Base-by-base conservation (phyloP, 140 eudicot species). In the Erigeron philadelphicus region DNA sequence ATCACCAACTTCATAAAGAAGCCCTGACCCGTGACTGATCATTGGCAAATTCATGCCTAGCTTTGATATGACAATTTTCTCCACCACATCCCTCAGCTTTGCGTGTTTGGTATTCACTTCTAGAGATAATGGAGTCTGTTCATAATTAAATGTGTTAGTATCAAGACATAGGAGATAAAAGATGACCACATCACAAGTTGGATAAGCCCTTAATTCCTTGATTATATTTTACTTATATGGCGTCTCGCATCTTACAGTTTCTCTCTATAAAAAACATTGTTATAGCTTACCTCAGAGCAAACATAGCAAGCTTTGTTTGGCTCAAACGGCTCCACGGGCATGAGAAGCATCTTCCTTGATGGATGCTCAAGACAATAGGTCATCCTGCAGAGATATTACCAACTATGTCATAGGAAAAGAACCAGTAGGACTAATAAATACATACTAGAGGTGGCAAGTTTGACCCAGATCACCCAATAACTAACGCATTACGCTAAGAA, bases 1-100 rank as follows among this genome's bases (percentile, higher is more conserved):
- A 80, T 93, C 98, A 57, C 98, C 98, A 76, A 89, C 93, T 84
- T 93, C 98, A 70, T 93, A 93, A 7, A 93, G 95, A 74, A 93
- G 96, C 66, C 87, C 78, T 10, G 88, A 59, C 44, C 96, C 98
- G 31, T 84, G 93, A 85, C 87, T 83, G 44, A 93, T 84, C 73
- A 93, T 41, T 40, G 98, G 98, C 66, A 76, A 75, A 79, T 71
- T 83, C 96, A 93, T 89, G 45, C 98, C 98, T 77, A 93, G 96
- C 75, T 85, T 93, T 52, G 98, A 85, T 70, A 75, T 84, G 47
- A 93, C 90, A 71, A 93, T 61, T 81, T 87, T 93, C 42, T 93
- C 98, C 84, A 93, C 96, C 70, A 93, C 71, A 73, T 93, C 98
- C 81, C 86, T 83, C 86, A 93, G 78, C 83, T 85, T 93, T 50